These are phyloP conservation scores for Ceratobasidium theobromae DNA, from an alignment of 1,284 basidiomycete genomes.

Conservation along the genomic window DNA sequence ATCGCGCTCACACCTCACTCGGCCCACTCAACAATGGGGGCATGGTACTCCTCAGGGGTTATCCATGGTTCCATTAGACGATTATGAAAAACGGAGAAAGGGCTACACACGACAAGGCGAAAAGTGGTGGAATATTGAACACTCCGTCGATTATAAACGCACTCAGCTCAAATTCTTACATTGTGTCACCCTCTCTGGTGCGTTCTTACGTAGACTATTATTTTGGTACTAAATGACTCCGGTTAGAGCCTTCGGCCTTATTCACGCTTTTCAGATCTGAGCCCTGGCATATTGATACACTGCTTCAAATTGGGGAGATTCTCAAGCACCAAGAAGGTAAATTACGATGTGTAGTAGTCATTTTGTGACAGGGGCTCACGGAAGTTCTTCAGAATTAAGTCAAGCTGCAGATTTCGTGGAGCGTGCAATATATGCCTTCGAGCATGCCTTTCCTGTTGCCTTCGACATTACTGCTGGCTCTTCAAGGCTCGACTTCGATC, in stretches of 20 bases:
- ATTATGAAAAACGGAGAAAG: constrained; percentile 42
- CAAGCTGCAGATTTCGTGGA: constrained; percentile 84
- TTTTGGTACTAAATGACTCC: background rate
- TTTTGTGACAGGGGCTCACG: background rate
- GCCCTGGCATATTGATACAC: constrained; percentile 86
- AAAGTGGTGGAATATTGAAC: constrained; percentile 85
- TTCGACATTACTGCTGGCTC: constrained; percentile 80
- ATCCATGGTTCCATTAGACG: constrained; percentile 59
- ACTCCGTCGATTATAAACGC: constrained; percentile 78
- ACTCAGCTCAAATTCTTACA: constrained; percentile 78
- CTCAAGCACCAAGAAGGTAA: constrained; percentile 81
- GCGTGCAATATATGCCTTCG: constrained; percentile 85
- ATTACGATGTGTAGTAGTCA: constrained; percentile 28
- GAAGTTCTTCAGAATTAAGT: constrained; percentile 61
- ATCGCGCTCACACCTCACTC: constrained; percentile 37
- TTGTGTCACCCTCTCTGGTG: constrained; percentile 77
- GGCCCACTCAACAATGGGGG: constrained; percentile 33
- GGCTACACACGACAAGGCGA: constrained; percentile 47
- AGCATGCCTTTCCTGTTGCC: constrained; percentile 78
- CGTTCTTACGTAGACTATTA: constrained; percentile 37
- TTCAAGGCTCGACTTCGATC: constrained; percentile 83
- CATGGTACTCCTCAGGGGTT: constrained; percentile 54
- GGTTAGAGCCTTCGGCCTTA: constrained; percentile 43
- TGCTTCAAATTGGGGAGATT: constrained; percentile 83
- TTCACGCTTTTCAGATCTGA: constrained; percentile 49